Base-by-base conservation (phyloP, 140 eudicot species). In the Cichorium intybus region DNA sequence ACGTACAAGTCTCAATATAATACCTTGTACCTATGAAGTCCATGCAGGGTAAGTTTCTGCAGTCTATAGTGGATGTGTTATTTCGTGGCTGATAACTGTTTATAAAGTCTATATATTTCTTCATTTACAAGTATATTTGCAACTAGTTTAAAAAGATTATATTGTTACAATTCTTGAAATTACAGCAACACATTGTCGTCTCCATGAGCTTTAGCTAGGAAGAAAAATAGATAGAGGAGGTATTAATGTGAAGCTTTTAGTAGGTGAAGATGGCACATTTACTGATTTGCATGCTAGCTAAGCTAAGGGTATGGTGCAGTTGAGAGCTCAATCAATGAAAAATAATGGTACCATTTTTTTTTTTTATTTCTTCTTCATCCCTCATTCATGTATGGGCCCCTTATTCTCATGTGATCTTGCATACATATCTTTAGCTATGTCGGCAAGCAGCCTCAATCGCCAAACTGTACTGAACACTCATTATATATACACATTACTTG, bases 251-350 rank as follows among this genome's bases (percentile, higher is more conserved):
- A 55, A 47, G 26, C 41, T 41, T 26, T 49, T 12, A 68, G 80
- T 81, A 71, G 87, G 82, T 83, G 74, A 59, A 71, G 52, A 60
- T 41, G 55, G 49, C 65, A 56, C 51, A 75, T 52, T 66, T 60
- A 75, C 52, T 52, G 5, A 16, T 64, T 33, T 59, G 61, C 71
- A 84, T 53, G 53, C 70, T 59, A 67, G 55, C 60, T 7, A 24
- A 27, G 57, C 39, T 52, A 62, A 37, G 21, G 15, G n/a, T 64
- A 28, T 26, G 56, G 63, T 85, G 74, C 80, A 85, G 87, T 79
- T 84, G 84, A 82, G 60, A 66, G 35, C 74, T 70, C 86, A 88
- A 77, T 88, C 14, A 85, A 83, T 85, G 81, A 60, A 56, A 28
- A 70, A 77, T 68, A 69, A 80, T 74, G 76, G 72, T 74, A 33